Base-by-base conservation (phyloP, 345 rosid genomes). In the Populus euphratica region DNA sequence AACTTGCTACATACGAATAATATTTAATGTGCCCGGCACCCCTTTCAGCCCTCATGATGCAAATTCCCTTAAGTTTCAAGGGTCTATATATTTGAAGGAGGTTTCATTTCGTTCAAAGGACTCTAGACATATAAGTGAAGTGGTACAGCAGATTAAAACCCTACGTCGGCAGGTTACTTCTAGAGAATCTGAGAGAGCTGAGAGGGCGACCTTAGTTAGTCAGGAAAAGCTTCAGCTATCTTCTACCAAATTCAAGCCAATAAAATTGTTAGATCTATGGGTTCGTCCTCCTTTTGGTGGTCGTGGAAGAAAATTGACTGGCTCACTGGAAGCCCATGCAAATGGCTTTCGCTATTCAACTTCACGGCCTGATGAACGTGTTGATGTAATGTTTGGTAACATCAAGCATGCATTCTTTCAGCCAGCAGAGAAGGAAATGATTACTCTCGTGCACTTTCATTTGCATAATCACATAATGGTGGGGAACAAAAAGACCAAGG, bases 391-490 rank as follows among this genome's bases (percentile, higher is more conserved):
- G 97, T 93, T 87, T 87, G 90, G 77, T 18, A 96, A 93, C 82
- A 83, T 93, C 75, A 96, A 96, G 76, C 97, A 96, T 82, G 96
- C 96, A 0, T 90, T 96, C 73, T 93, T 96, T 78, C 99, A 92
- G 86, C 96, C 99, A 21, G 97, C 99, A 67, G 98, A 93, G 81
- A 96, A 87, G 81, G 98, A 92, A 84, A 92, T 93, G 98, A 89
- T 91, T 70, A 91, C 98, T 70, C 88, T 96, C 49, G 77, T 92
- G 38, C 97, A 96, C 81, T 93, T 92, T 73, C 94, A 96, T 82
- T 82, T 93, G 80, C 94, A 96, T 86, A 89, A 96, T 76, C 99
- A 96, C 88, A 93, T 93, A 41, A 93, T 96, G 99, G 96, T 96
- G 41, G 99, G 94, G 71, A 96, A 82, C 86, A 90, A 89, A 80